Evolutionary conservation across 1,284 basidiomycete species (phyloP).

Genomic region (Cutaneotrichosporon cyanovorans): DNA sequence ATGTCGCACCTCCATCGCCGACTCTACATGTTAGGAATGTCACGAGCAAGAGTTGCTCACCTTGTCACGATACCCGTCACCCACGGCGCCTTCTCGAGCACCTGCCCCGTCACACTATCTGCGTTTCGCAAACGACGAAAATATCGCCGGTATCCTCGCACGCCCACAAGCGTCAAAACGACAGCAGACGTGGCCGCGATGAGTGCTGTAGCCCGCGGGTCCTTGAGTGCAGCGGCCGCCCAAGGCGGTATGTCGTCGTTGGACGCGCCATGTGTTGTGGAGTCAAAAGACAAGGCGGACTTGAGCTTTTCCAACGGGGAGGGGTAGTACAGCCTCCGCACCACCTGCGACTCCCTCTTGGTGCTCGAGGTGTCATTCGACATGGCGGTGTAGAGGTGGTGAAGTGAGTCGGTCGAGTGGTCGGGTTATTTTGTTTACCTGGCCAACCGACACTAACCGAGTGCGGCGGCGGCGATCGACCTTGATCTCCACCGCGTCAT

Average conservation of each 20-base stretch:
- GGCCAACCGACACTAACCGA: too few species aligned
- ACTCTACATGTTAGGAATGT: slow-evolving; percentile 52
- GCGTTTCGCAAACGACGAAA: slow-evolving; percentile 52
- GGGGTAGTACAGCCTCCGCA: not conserved
- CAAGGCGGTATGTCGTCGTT: not conserved
- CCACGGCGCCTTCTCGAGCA: slow-evolving; percentile 55
- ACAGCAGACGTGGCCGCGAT: slow-evolving; percentile 35
- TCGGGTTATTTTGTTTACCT: too few species aligned
- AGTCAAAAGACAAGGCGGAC: not conserved
- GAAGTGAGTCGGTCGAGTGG: too few species aligned
- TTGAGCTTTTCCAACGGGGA: slow-evolving; percentile 4
- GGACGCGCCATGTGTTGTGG: not conserved
- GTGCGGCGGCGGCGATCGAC: too few species aligned
- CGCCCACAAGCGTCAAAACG: slow-evolving; percentile 45
- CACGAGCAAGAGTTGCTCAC: slow-evolving; percentile 45
- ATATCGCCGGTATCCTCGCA: slow-evolving; percentile 51
- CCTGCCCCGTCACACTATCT: slow-evolving; percentile 58
- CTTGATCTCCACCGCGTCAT: too few species aligned
- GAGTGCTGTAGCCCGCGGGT: slow-evolving; percentile 30
- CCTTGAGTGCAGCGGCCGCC: slow-evolving; percentile 10
- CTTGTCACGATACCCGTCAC: slow-evolving; percentile 65
- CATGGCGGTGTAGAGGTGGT: too few species aligned
- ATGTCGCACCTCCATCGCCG: slow-evolving; percentile 54
- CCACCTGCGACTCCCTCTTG: too few species aligned
- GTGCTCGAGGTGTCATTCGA: too few species aligned